phyloP scores from a whole-genome alignment of 345 rosid genomes.

The Balakata baccata region DNA sequence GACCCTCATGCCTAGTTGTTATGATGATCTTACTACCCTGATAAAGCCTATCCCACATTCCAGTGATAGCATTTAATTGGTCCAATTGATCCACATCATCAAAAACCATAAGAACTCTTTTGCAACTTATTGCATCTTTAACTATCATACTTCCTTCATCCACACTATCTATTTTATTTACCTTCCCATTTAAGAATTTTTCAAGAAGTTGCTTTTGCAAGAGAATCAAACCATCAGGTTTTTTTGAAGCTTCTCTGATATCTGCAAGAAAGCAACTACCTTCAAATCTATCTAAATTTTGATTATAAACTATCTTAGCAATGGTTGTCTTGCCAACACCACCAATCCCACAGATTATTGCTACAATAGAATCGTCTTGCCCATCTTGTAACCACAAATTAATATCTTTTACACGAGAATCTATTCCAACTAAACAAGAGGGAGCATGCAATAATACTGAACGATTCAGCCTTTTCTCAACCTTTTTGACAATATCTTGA shows the following conservation, averaged over 20 bases:
- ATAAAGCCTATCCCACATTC: neutral
- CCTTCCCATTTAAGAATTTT: conserved; percentile 4
- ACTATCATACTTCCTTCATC: conserved; percentile 19
- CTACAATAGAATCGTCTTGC: conserved; percentile 8
- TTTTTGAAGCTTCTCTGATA: conserved; percentile 18
- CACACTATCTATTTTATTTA: neutral
- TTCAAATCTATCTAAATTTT: conserved; percentile 22
- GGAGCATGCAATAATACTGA: conserved; percentile 8
- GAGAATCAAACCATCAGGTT: conserved; percentile 9
- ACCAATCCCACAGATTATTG: conserved; percentile 26
- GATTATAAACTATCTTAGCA: conserved; percentile 22
- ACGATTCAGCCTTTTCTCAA: conserved; percentile 9
- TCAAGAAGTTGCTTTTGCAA: conserved; percentile 31
- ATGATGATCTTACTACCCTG: conserved; percentile 14
- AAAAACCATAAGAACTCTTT: conserved; percentile 13
- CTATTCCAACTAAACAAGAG: conserved; percentile 24
- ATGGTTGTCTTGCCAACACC: conserved; percentile 23
- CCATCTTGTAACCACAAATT: conserved; percentile 24
- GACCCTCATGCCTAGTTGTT: conserved; percentile 7
- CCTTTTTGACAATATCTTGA: conserved; percentile 13
- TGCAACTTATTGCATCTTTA: conserved; percentile 14
- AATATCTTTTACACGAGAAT: conserved; percentile 11
- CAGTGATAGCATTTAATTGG: neutral
- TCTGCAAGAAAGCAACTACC: conserved; percentile 29
- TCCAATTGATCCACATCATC: conserved; percentile 14